Conservation (phyloP, 768 basidiomycete species). For the Leccinum sublutescens region DNA sequence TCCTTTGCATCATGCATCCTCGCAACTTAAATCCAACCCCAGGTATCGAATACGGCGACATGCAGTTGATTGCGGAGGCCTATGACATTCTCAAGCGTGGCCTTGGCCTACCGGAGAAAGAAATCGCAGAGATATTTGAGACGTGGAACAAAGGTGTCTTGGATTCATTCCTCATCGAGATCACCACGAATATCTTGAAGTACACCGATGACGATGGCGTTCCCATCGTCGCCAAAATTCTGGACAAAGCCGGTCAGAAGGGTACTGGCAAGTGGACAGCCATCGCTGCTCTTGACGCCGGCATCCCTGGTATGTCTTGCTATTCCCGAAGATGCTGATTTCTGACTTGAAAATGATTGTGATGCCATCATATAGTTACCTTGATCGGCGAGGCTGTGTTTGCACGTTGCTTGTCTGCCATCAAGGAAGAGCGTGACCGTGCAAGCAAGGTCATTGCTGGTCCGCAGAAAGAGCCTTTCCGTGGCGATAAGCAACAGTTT, state of each 20-base stretch:
- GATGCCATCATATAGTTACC: slow-evolving; percentile 60
- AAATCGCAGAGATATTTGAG: slow-evolving; percentile 92
- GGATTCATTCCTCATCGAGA: slow-evolving; percentile 99
- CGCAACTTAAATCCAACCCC: slow-evolving; percentile 8
- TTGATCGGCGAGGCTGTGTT: slow-evolving; percentile 99
- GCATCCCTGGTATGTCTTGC: slow-evolving; percentile 64
- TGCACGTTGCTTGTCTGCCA: slow-evolving; percentile 93
- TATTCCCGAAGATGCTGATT: slow-evolving; percentile 6
- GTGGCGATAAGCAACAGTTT: slow-evolving; percentile 97
- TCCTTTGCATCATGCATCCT: neutral
- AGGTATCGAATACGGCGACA: slow-evolving; percentile 99
- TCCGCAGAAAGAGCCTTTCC: slow-evolving; percentile 90
- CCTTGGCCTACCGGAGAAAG: slow-evolving; percentile 78
- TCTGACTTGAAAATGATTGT: slow-evolving; percentile 7
- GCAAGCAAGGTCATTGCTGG: slow-evolving; percentile 91
- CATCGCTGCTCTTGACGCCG: slow-evolving; percentile 92
- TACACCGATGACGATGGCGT: slow-evolving; percentile 96
- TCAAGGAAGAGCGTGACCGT: slow-evolving; percentile 93
- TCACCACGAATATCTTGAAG: slow-evolving; percentile 94
- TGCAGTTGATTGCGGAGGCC: slow-evolving; percentile 98
- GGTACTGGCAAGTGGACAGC: slow-evolving; percentile 99
- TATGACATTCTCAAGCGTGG: slow-evolving; percentile 99
- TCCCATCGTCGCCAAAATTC: slow-evolving; percentile 89
- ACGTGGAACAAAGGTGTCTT: slow-evolving; percentile 99
- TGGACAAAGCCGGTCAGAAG: slow-evolving; percentile 97